Evolutionary conservation across 805 yeast genomes (phyloP), one percentile per base, ranked within the genome.

Genomic region (Cephaloascus fragrans): DNA sequence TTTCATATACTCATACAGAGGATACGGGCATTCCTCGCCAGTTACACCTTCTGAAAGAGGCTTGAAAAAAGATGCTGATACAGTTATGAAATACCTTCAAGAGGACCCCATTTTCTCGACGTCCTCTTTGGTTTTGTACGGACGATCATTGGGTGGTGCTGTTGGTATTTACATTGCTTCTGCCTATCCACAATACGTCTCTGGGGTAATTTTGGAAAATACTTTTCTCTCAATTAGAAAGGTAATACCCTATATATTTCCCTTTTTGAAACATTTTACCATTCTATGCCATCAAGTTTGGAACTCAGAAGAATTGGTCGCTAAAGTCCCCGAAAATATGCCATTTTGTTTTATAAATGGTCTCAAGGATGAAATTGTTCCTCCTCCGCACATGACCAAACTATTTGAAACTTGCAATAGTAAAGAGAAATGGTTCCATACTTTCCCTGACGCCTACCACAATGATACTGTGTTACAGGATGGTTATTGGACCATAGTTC

Each of bases 61-160:
- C 0, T 61, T 90, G 47, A 89, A 89, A 53, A 52, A 69, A 1
- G 98, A 90, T 53, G 93, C 95, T 1, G 81, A 80, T 45, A 67
- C 87, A 0, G 79, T 81, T 2, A 66, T 85, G 64, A 59, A 72
- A 16, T 82, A 68, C 48, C 52, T 90, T n/a, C 39, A 51, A 1
- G 57, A 64, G 1, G 81, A 83, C 48, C 61, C 63, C 10, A 79
- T 71, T 44, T 68, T 79, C 40, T 60, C 64, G 37, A 56, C 65
- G 37, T 68, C 82, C 1, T 61, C 77, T 9, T 44, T 89, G 2
- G 62, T 86, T 1, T 64, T 88, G 8, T 88, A 88, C 53, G 97
- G 97, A 2, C 69, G 97, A 37, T 85, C 96, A 8, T 62, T 90
- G 10, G 98, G 98, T 28, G 97, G 97, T 3, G 98, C 97, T 0